Base-by-base conservation (phyloP, 1,139 yeast species). In the Sugiyamaella grinbergsii region DNA sequence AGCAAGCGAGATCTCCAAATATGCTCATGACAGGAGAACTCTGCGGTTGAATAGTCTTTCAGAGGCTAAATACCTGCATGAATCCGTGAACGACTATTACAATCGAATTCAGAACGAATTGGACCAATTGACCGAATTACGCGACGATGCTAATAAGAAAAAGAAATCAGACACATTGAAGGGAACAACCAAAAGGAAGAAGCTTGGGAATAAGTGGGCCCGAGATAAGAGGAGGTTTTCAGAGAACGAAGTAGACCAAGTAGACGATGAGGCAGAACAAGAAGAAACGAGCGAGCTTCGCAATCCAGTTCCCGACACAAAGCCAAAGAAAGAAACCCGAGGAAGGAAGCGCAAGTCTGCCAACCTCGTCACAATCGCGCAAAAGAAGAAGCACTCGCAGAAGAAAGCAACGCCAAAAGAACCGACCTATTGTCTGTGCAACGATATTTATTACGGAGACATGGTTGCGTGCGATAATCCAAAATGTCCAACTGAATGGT, bases 401-500 rank as follows among this genome's bases (percentile, higher is more conserved):
- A 19, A 37, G n/a, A 4, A 16, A n/a, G 13, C 16, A 20, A 7
- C 5, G 5, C 29, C 39, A 11, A 18, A 23, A 1, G 62, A 59
- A 42, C 59, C 62, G 3, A 43, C 53, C 48, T 88, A 87, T 66
- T 88, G 96, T 68, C 77, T 83, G 68, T 88, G 96, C 66, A 85
- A 84, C 58, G 79, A 86, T 53, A 87, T 83, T 0, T 84, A 91
- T 2, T 84, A 81, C 68, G 96, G 95, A 7, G 87, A 85, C 56
- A 88, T 88, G 96, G 80, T 88, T 67, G 96, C 94, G 0, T 88
- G 96, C 67, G 96, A 89, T 65, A 84, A 85, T 62, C 80, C 77
- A 20, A 79, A 81, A 54, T 88, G 96, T 71, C 77, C 81, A 52
- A 81, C 73, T 59, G 95, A 88, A 65, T 88, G 96, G 96, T 88